Evolutionary conservation across 2,329 filamentous ascomycete species (phyloP), one percentile per base, ranked within the genome.

Genomic region (Decorospora gaudefroyi): DNA sequence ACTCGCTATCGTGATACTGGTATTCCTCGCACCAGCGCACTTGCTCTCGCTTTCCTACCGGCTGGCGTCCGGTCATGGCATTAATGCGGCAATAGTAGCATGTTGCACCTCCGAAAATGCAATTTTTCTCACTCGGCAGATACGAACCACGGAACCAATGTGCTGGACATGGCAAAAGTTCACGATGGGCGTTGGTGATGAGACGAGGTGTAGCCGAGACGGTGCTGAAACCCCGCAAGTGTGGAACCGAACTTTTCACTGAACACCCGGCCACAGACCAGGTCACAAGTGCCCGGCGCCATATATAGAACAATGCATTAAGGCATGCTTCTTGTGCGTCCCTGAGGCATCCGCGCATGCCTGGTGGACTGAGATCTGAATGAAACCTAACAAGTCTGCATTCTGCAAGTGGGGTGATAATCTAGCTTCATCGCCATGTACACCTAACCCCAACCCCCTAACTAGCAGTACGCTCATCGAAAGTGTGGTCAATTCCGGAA

Each of bases 181-280:
- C 35, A 44, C 32, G 38, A 49, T 45, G 22, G 22, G 13, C 25
- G 38, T 37, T 51, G 42, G 29, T 44, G 46, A 36, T 49, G 51
- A 38, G 7, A n/a, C n/a, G 17, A 22, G 6, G 28, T n/a, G n/a
- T n/a, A 37, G 22, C 32, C 51, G 54, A 52, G 54, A 59, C 56
- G 36, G 11, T 28, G 8, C 40, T 59, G 56, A 59, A 59, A 59
- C 53, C 40, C 15, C 43, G 33, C 43, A 26, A 25, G 56, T 51
- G 36, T 49, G 34, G 37, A 34, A 35, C 38, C 38, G 42, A 50
- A 51, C 50, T 11, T 27, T 25, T 41, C 25, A 19, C 42, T n/a
- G 48, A 48, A 56, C 46, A 50, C 34, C 35, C 43, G 34, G 44
- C 35, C 43, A 51, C 36, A 38, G 26, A 35, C 30, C 15, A 17